Conservation (phyloP, 2,329 filamentous ascomycete species). For the Cordyceps tenuipes region DNA sequence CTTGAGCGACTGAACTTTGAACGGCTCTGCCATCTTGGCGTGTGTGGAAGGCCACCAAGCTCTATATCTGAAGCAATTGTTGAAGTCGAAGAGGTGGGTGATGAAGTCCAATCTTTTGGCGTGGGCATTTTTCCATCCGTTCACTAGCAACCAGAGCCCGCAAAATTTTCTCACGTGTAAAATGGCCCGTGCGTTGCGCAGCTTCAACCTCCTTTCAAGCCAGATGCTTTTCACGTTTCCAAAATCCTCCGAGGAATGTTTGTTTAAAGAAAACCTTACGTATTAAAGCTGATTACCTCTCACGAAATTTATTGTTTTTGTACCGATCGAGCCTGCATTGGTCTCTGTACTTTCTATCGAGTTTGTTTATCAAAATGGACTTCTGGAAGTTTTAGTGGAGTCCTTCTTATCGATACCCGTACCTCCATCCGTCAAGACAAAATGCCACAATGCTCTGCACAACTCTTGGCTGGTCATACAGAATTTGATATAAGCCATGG, state of each 20-base stretch:
- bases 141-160: not conserved
- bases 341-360: too few species aligned
- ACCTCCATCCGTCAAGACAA: not conserved
- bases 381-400: slow-evolving; percentile 2
- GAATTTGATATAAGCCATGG: not conserved
- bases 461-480: too few species aligned
- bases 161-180: slow-evolving; percentile 7
- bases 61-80: not conserved
- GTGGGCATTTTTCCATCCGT: not conserved
- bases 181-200: slow-evolving; percentile 8
- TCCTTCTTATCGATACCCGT: slow-evolving; percentile 7
- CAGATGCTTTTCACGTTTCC: not conserved
- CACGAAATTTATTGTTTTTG: not conserved
- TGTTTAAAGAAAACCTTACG: too few species aligned
- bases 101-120: not conserved
- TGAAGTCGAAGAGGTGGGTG: not conserved
- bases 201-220: not conserved
- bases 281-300: too few species aligned
- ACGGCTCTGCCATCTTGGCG: slow-evolving; percentile 28
- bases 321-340: too few species aligned
- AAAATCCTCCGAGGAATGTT: not conserved
- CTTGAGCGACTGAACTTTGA: slow-evolving; percentile 29
- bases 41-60: not conserved
- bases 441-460: not conserved
- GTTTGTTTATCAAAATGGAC: not conserved